Evolutionary conservation across 148 eudicot genomes (phyloP).

Genomic region (Rhododendron williamsianum): DNA sequence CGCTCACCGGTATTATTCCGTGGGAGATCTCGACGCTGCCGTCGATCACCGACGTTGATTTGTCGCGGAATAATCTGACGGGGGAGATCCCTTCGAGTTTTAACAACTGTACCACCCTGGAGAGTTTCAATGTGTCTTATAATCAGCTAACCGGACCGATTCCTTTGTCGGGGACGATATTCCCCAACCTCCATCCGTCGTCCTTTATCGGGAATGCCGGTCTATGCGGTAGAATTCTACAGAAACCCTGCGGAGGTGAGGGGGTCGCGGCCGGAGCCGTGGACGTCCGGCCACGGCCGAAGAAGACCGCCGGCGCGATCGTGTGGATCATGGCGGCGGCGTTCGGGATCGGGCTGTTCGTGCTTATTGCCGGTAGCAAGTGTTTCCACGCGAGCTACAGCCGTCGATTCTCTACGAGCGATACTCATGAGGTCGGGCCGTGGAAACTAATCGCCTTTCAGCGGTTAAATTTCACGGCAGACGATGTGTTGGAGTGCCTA

Average conservation of each 20-base stretch:
- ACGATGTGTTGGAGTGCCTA: slow-evolving; percentile 72
- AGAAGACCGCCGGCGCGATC: slow-evolving; percentile 51
- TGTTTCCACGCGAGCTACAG: slow-evolving; percentile 47
- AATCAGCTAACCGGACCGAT: slow-evolving; percentile 66
- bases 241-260: slow-evolving; percentile 42
- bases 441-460: slow-evolving; percentile 91
- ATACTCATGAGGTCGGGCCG: slow-evolving; percentile 41
- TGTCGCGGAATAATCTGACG: slow-evolving; percentile 50
- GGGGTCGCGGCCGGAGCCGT: slow-evolving; percentile 20
- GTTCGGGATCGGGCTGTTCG: slow-evolving; percentile 60
- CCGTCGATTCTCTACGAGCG: slow-evolving; percentile 16
- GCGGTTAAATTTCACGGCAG: slow-evolving; percentile 78
- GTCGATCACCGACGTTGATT: slow-evolving; percentile 69
- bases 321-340: slow-evolving; percentile 83
- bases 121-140: slow-evolving; percentile 76
- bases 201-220: slow-evolving; percentile 83
- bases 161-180: slow-evolving; percentile 55
- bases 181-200: slow-evolving; percentile 71
- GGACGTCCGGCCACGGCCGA: slow-evolving; percentile 27
- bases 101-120: slow-evolving; percentile 59
- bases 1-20: slow-evolving; percentile 80
- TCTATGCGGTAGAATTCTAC: slow-evolving; percentile 57
- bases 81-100: slow-evolving; percentile 79
- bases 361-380: slow-evolving; percentile 65
- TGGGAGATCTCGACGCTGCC: slow-evolving; percentile 91